Conservation (phyloP, 257 asterid genomes). For the Avicennia marina region DNA sequence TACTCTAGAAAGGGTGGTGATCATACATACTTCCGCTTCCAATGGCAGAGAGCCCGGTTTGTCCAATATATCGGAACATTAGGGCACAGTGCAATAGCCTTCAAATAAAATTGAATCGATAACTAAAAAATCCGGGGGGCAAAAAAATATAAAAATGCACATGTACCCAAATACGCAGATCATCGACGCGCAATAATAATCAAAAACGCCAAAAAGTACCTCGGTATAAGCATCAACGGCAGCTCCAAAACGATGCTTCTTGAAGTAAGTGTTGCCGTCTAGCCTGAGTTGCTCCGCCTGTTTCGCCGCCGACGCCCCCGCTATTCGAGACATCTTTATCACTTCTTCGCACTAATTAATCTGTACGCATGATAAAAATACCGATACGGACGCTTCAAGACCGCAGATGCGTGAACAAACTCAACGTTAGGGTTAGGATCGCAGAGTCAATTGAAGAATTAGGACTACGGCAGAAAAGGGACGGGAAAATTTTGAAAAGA, state of each 20-base stretch:
- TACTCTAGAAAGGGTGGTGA: neutral
- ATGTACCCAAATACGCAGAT: neutral
- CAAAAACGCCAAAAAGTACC: conserved; percentile 20
- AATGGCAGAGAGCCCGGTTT: conserved; percentile 67
- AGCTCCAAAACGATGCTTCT: conserved; percentile 49
- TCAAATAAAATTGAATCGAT: neutral
- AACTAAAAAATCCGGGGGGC: neutral
- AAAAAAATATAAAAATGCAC: neutral
- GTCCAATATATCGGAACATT: conserved; percentile 63
- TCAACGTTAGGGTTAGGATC: no score
- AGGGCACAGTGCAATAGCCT: conserved; percentile 74
- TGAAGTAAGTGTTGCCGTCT: conserved; percentile 49
- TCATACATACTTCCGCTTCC: conserved; percentile 47
- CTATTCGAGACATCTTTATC: neutral
- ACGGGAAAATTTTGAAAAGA: no score
- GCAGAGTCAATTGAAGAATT: no score
- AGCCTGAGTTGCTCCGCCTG: conserved; percentile 61
- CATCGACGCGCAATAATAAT: neutral
- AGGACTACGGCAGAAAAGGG: no score
- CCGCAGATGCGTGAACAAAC: no score
- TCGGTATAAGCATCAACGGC: conserved; percentile 75
- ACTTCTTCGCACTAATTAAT: no score
- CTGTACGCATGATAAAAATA: no score
- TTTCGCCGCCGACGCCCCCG: conserved; percentile 21
- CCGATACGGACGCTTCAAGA: no score